phyloP scores from a whole-genome alignment of 306 rosid species.

The Pyrus pyrifolia region DNA sequence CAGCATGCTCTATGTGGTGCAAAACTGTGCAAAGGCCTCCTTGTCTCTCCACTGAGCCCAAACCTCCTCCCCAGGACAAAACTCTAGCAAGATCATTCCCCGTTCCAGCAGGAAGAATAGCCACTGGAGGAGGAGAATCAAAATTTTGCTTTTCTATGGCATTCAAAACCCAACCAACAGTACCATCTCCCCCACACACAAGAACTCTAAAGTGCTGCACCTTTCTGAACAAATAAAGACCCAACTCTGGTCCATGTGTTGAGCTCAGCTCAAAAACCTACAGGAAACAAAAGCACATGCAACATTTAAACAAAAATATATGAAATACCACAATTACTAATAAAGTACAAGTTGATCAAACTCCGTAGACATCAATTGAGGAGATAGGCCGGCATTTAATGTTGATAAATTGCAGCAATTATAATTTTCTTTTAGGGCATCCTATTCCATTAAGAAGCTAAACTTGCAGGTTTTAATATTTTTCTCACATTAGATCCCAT shows the following conservation, averaged over 20 bases:
- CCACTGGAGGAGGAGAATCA: conserved; percentile 97
- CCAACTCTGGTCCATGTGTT: conserved; percentile 80
- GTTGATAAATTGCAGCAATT: background rate
- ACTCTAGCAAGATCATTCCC: conserved; percentile 99
- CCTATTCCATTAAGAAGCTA: background rate
- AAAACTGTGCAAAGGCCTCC: conserved; percentile 93
- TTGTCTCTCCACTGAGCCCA: conserved; percentile 96
- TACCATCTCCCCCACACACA: conserved; percentile 97
- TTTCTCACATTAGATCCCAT: background rate
- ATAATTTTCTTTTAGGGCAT: background rate
- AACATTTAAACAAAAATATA: background rate
- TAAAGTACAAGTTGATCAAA: background rate
- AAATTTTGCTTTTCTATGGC: conserved; percentile 88
- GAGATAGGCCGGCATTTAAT: background rate
- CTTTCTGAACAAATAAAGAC: conserved; percentile 84
- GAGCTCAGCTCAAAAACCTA: conserved; percentile 94
- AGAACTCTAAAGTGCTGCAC: conserved; percentile 94
- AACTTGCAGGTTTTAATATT: background rate
- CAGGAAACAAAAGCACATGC: conserved; percentile 15
- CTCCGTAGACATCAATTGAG: background rate
- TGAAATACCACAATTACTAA: background rate
- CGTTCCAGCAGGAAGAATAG: conserved; percentile 97
- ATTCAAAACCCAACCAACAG: conserved; percentile 96
- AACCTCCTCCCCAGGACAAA: conserved; percentile 97
- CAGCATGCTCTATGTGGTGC: conserved; percentile 88